Evolutionary conservation across 163 green algal genomes (phyloP).

Genomic region (Scenedesmus sp.): DNA sequence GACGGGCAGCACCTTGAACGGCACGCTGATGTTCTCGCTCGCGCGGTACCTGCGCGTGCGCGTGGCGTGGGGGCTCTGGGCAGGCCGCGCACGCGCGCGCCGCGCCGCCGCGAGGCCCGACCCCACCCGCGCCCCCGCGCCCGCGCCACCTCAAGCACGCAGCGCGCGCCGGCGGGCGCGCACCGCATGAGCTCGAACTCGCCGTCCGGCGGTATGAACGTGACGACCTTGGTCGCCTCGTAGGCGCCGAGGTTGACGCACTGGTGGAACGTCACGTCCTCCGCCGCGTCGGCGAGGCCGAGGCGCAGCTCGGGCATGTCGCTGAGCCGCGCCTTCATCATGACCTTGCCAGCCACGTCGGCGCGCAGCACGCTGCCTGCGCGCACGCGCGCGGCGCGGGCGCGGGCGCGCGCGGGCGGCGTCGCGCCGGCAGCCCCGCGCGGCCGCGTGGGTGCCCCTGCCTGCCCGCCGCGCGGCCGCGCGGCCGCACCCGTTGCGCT

Average conservation of each 20-base stretch:
- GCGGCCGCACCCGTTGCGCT: constrained; percentile 60
- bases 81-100: too few species aligned
- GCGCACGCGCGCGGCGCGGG: too few species aligned
- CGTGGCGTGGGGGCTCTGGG: too few species aligned
- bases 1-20: constrained; percentile 90
- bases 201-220: constrained; percentile 96
- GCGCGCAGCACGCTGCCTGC: constrained; percentile 85
- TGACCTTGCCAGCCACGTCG: constrained; percentile 89
- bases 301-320: constrained; percentile 98
- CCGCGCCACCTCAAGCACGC: too few species aligned
- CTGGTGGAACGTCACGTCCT: constrained; percentile 78
- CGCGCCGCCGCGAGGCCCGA: too few species aligned
- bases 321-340: constrained; percentile 95
- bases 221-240: constrained; percentile 89
- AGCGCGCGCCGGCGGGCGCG: neutral
- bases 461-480: too few species aligned
- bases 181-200: constrained; percentile 99
- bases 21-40: constrained; percentile 86
- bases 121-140: too few species aligned
- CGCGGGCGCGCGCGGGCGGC: too few species aligned
- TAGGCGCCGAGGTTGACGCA: constrained; percentile 91
- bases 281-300: constrained; percentile 93
- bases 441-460: too few species aligned
- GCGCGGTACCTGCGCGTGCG: constrained; percentile 66
- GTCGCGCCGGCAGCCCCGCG: too few species aligned